A percentile compares a stretch with the other conserved stretches of the same genome.
Evolutionary conservation across 2,329 filamentous ascomycete genomes (phyloP).

Genomic region (Verticillium albo-atrum): DNA sequence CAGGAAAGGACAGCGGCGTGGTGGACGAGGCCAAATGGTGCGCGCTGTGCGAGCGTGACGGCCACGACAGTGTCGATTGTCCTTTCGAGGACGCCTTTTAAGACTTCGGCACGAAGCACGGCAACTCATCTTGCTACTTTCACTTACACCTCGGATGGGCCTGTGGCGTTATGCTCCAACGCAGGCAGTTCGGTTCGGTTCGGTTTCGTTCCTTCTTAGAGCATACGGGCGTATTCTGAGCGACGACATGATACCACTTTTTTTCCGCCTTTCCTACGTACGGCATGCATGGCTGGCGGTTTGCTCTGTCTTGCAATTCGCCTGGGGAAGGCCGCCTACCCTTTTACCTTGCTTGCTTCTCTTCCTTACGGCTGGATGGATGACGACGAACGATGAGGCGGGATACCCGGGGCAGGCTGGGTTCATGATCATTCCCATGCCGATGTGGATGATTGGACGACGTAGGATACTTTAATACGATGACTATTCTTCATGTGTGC

Average conservation of each 20-base stretch:
- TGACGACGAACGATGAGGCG: not conserved
- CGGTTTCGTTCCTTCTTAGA: not conserved
- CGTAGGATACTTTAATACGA: not conserved
- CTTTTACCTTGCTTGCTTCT: not conserved
- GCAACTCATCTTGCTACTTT: too few relatives aligned
- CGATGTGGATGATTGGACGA: not conserved
- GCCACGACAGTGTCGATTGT: conserved; percentile 93
- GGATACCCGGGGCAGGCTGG: not conserved
- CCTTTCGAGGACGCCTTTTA: conserved; percentile 81
- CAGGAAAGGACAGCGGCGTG: conserved; percentile 73
- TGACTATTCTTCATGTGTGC: not conserved
- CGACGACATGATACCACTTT: not conserved
- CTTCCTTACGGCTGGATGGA: not conserved
- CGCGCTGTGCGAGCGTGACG: conserved; percentile 91
- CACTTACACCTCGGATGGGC: too few relatives aligned
- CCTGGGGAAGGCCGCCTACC: not conserved
- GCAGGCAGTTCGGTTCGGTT: too few relatives aligned
- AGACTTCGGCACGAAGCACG: too few relatives aligned
- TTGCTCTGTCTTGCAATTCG: not conserved
- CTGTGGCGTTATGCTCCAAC: too few relatives aligned
- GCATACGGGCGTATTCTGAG: not conserved
- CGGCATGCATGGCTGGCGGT: not conserved
- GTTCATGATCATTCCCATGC: not conserved
- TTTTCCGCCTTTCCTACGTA: not conserved
- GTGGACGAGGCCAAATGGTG: conserved; percentile 92